Evolutionary conservation across 306 rosid species (phyloP).

Genomic region (Cucurbita argyrosperma): DNA sequence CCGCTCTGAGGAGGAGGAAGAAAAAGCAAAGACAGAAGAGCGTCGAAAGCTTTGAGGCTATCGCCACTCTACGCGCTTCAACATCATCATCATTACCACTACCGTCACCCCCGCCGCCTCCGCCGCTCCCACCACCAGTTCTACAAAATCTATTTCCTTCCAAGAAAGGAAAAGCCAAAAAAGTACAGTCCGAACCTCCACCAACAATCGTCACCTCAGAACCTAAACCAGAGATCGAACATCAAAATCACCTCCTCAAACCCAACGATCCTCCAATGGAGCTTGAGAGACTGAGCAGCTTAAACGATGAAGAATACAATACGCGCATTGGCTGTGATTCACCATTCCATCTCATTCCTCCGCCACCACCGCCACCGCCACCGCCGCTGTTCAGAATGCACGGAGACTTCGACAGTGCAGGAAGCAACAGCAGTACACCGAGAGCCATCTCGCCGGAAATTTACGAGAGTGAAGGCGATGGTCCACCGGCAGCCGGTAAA

Average conservation of each 20-base stretch:
- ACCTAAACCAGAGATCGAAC: constrained; percentile 13
- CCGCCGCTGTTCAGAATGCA: constrained; percentile 49
- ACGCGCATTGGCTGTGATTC: constrained; percentile 33
- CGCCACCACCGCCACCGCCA: constrained; percentile 66
- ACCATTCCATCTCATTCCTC: constrained; percentile 42
- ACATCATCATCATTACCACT: constrained; percentile 9
- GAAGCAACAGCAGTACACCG: constrained; percentile 45
- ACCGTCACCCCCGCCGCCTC: constrained; percentile 15
- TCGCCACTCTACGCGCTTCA: constrained; percentile 13
- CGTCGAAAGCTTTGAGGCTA: constrained; percentile 35
- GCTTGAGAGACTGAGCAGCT: constrained; percentile 16
- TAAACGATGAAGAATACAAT: constrained; percentile 13
- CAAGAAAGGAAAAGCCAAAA: constrained; percentile 38
- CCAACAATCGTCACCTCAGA: constrained; percentile 11
- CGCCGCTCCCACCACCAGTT: constrained; percentile 31
- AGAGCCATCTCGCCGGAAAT: constrained; percentile 38
- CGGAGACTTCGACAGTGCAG: constrained; percentile 60
- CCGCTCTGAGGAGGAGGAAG: constrained; percentile 34
- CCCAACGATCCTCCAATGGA: constrained; percentile 7
- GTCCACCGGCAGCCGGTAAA: constrained; percentile 15
- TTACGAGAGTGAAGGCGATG: constrained; percentile 25
- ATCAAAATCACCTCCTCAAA: constrained; percentile 6
- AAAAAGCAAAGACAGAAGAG: constrained; percentile 49
- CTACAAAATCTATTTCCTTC: constrained; percentile 31
- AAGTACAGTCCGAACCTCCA: constrained; percentile 11